Base-by-base conservation (phyloP, 2,329 filamentous ascomycete species). In the Pseudopithomyces chartarum region DNA sequence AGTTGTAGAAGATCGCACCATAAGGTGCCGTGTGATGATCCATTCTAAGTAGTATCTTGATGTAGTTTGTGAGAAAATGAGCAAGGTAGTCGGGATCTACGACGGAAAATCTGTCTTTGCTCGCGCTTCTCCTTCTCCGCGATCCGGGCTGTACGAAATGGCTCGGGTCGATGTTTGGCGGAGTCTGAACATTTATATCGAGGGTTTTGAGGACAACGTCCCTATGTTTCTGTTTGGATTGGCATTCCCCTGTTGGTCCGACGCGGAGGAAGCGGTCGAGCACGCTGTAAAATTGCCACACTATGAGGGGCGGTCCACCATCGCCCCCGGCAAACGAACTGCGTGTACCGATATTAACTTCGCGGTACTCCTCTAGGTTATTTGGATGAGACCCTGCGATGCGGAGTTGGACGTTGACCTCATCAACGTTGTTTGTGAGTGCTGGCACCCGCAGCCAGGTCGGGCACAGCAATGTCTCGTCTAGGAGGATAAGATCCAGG, bases 241-340 rank as follows among this genome's bases (percentile, higher is more conserved):
- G 32, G 6, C 32, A 10, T 32, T 56, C 40, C 10, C 53, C 58
- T 34, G 40, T 48, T 13, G 54, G 54, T 7, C 63, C 61, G 13
- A 54, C 47, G 20, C 26, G 43, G 29, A 65, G 57, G 54, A 65
- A 63, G 17, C 59, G 54, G 19, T 63, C 61, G n/a, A 65, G 46
- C 3, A 65, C 23, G 45, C 52, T 50, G 53, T 60, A 63, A 6
- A 65, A 50, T 23, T 60, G 51, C 59, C 59, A 62, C 11, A 38
- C 13, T 39, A 65, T 56, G 19, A 52, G 40, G 20, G 40, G 12
- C 6, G 55, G 54, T 13, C 55, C 57, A 10, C 34, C 45, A 17
- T 54, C 57, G 29, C 13, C 7, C 11, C 38, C 55, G 26, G 17
- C 15, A 17, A 15, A 26, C 32, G 45, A 61, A 63, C 15, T 53